Evolutionary conservation across 257 asterid genomes (phyloP).

Genomic region (Gentiana macrophylla): DNA sequence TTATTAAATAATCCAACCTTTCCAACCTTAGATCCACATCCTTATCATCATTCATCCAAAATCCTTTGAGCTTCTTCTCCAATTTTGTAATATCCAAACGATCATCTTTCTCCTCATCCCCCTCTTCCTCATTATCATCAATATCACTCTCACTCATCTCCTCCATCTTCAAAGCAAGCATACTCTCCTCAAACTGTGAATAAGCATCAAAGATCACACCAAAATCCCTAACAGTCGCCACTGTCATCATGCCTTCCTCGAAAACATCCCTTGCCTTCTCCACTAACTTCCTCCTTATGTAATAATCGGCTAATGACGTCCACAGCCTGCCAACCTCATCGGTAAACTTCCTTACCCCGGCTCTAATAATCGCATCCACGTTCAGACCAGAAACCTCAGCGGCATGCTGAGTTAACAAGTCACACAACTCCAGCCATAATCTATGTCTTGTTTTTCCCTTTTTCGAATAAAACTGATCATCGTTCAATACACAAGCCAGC

Average conservation of each 20-base stretch:
- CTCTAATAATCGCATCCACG: constrained; percentile 92
- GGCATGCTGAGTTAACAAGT: constrained; percentile 77
- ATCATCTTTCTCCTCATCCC: constrained; percentile 50
- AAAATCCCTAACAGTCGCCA: constrained; percentile 12
- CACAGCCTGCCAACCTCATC: too few relatives aligned
- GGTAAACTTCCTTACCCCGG: constrained; percentile 62
- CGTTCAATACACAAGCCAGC: constrained; percentile 81
- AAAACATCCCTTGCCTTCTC: constrained; percentile 84
- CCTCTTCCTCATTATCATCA: constrained; percentile 49
- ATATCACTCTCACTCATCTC: constrained; percentile 51
- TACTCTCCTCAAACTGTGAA: constrained; percentile 88
- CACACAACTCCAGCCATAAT: constrained; percentile 90
- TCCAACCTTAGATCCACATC: constrained; percentile 91
- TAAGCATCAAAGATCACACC: constrained; percentile 73
- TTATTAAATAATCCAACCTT: constrained; percentile 81
- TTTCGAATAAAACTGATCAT: constrained; percentile 53
- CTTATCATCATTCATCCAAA: constrained; percentile 73
- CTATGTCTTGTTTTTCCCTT: constrained; percentile 88
- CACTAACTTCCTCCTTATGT: constrained; percentile 65
- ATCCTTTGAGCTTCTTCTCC: constrained; percentile 43
- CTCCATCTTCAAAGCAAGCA: constrained; percentile 74
- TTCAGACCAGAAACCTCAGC: constrained; percentile 71
- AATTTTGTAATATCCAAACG: constrained; percentile 57
- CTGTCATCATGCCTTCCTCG: constrained; percentile 95
- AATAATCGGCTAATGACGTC: too few relatives aligned